phyloP scores from a whole-genome alignment of 129 eudicot species.

The Scalesia atractyloides region DNA sequence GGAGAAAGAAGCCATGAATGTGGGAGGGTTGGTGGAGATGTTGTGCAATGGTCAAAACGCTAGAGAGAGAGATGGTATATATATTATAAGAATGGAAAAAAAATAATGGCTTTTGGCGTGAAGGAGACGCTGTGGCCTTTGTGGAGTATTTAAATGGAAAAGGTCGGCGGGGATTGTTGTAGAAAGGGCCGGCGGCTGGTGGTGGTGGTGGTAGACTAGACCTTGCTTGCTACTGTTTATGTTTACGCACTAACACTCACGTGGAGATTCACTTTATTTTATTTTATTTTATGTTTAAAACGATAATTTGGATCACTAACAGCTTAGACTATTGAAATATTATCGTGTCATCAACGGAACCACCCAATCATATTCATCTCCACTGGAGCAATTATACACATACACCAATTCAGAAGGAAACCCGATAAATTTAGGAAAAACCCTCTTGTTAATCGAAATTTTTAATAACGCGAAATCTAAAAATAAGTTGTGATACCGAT shows the following conservation, averaged over 20 bases:
- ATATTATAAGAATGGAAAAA: neutral
- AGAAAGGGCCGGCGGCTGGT: slow-evolving; percentile 23
- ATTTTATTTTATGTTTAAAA: too few relatives aligned
- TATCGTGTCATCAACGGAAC: too few relatives aligned
- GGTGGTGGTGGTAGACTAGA: slow-evolving; percentile 3
- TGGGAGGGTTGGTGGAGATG: slow-evolving; percentile 10
- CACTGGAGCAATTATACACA: too few relatives aligned
- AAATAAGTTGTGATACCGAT: too few relatives aligned
- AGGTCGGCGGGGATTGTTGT: neutral
- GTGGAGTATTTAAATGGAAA: slow-evolving; percentile 15
- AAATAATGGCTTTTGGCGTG: slow-evolving; percentile 33
- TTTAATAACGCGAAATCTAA: too few relatives aligned
- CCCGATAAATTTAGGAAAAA: too few relatives aligned
- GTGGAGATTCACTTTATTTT: neutral
- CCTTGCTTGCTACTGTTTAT: neutral
- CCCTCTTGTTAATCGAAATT: too few relatives aligned
- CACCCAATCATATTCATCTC: too few relatives aligned
- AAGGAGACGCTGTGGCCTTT: slow-evolving; percentile 5
- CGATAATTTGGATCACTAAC: too few relatives aligned
- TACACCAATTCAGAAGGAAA: too few relatives aligned
- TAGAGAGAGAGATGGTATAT: slow-evolving; percentile 1
- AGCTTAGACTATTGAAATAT: too few relatives aligned
- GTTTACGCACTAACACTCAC: neutral
- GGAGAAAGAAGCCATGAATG: slow-evolving; percentile 53
- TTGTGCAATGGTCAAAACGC: slow-evolving; percentile 23